A percentile compares a stretch with the other conserved stretches of the same genome.
Conservation (phyloP, 192 early-diverging fungal species). For the Rhizoclosmatium sp. region DNA sequence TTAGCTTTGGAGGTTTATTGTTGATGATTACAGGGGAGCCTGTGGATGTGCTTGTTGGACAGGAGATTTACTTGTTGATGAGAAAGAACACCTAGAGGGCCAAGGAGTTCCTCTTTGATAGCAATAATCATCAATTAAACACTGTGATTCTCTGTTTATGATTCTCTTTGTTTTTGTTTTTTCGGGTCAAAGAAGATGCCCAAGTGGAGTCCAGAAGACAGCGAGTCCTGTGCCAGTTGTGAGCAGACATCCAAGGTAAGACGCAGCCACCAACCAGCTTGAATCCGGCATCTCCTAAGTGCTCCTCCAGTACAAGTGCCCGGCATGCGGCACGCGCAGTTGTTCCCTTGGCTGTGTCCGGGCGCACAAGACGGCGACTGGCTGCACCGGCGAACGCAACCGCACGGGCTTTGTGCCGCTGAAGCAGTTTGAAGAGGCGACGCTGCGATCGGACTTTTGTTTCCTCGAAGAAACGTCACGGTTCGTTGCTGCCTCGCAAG, state of each 20-base stretch:
- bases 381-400: conserved; percentile 12
- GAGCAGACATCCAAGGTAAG: background rate
- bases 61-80: conserved; percentile 91
- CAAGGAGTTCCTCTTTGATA: no score
- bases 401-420: background rate
- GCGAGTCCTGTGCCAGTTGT: background rate
- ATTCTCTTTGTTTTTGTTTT: no score
- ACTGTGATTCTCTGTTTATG: no score
- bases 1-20: conserved; percentile 53
- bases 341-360: conserved; percentile 9
- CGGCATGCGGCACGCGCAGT: background rate
- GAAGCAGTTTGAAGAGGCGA: background rate
- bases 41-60: conserved; percentile 92
- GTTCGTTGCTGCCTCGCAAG: background rate
- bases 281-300: no score
- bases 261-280: background rate
- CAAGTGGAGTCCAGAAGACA: background rate
- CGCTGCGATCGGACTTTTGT: conserved; percentile 7
- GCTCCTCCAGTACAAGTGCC: conserved; percentile 12
- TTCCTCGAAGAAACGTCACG: conserved; percentile 22
- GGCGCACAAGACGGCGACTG: background rate
- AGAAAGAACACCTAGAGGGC: conserved; percentile 52
- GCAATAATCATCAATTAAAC: no score
- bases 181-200: background rate
- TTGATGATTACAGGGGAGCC: conserved; percentile 81